A percentile compares a stretch with the other conserved stretches of the same genome.
phyloP scores from a whole-genome alignment of 768 basidiomycete genomes.

The Kwoniella heveanensis region DNA sequence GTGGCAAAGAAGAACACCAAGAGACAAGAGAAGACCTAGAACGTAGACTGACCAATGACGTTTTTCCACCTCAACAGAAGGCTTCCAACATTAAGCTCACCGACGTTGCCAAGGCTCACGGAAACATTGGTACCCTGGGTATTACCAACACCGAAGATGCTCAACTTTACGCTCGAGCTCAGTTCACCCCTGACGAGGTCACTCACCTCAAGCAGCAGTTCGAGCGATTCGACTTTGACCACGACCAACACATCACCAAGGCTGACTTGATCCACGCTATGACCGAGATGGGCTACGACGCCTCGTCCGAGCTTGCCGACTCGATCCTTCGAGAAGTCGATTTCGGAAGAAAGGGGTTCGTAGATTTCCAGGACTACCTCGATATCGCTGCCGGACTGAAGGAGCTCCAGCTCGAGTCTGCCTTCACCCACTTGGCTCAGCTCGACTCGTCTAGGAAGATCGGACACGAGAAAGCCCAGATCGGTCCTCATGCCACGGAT shows the following conservation, averaged over 20 bases:
- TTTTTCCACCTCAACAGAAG: conserved; percentile 13
- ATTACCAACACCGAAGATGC: conserved; percentile 47
- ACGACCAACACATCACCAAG: conserved; percentile 63
- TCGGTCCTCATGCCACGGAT: conserved; percentile 55
- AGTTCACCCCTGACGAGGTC: conserved; percentile 63
- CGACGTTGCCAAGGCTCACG: conserved; percentile 42
- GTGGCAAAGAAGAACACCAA: background rate
- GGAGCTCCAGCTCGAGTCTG: conserved; percentile 55
- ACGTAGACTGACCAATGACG: conserved; percentile 7
- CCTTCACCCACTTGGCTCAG: conserved; percentile 55
- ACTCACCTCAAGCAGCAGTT: conserved; percentile 57
- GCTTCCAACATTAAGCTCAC: conserved; percentile 47
- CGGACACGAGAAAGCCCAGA: conserved; percentile 64
- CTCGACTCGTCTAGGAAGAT: conserved; percentile 39
- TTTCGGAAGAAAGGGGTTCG: conserved; percentile 58
- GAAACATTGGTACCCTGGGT: conserved; percentile 40
- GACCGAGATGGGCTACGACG: conserved; percentile 69
- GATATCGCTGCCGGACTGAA: conserved; percentile 63
- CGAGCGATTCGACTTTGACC: conserved; percentile 54
- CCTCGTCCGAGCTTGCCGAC: conserved; percentile 49
- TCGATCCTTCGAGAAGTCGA: conserved; percentile 57
- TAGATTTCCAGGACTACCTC: conserved; percentile 83
- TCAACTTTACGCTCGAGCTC: conserved; percentile 60
- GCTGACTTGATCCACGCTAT: conserved; percentile 76
- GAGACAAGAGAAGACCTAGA: conserved; percentile 6